Evolutionary conservation across 75 land plant genomes (phyloP), one percentile per base, ranked within the genome.

Genomic region (Cunninghamia lanceolata): DNA sequence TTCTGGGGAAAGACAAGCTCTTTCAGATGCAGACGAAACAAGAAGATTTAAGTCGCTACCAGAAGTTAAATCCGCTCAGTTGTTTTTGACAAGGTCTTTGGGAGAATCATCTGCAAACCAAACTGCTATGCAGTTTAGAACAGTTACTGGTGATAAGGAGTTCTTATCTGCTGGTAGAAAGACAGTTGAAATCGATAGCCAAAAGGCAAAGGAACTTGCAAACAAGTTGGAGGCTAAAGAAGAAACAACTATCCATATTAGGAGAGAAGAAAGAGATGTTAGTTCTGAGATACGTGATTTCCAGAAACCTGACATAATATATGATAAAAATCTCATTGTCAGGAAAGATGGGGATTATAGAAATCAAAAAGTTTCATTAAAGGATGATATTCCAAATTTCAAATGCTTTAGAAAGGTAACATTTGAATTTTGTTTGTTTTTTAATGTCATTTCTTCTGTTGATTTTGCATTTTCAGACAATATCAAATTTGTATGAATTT

Each of bases 391-490:
- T 16, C 30, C 87, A 25, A 95, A 97, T 85, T 97, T 94, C 89
- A 97, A 97, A 85, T 84, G 92, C 76, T 97, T 95, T 89, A 94
- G 92, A 85, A 97, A 95, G 97, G 99, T 97, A 91, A 83, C 56
- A 71, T 81, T 8, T 84, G 46, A 21, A 43, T 10, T 43, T 28
- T 79, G 4, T 43, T 79, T 9, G 7, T 79, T n/a, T 79, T 39
- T 76, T 76, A 4, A 35, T 78, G 30, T n/a, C 46, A 76, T 76
- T 76, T 79, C 14, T 38, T 8, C 47, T 28, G 14, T 79, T 9
- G 45, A 79, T 43, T 71, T 34, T 9, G 82, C 82, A 42, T 15
- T 39, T 42, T 17, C 47, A 25, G 30, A 25, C 8, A 21, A 19
- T 43, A 63, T 63, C 3, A 19, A 40, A 19, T 79, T 25, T 42